Evolutionary conservation across 129 eudicot genomes (phyloP).

Genomic region (Flaveria sonorensis): DNA sequence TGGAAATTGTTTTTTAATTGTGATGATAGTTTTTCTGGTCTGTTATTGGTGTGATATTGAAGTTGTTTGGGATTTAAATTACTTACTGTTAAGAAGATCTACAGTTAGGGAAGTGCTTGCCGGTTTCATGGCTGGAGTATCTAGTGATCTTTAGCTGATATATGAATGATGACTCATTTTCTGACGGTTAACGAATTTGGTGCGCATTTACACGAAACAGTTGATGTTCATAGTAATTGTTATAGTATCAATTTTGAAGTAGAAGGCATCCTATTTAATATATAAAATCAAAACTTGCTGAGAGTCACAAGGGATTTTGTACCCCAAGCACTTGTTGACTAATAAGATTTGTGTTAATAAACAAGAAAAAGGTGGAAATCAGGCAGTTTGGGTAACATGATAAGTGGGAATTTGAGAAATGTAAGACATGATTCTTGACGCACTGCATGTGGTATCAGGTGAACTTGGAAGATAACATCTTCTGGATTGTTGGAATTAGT

Average conservation of each 20-base stretch:
- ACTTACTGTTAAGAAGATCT: background rate
- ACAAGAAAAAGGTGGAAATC: background rate
- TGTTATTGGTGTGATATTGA: background rate
- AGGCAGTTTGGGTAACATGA: constrained; percentile 1
- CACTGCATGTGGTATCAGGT: too few species aligned
- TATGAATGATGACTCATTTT: background rate
- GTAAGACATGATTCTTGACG: too few species aligned
- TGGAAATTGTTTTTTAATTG: background rate
- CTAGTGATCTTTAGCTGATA: background rate
- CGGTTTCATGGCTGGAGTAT: background rate
- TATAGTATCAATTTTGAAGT: background rate
- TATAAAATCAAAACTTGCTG: background rate
- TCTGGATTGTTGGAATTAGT: background rate
- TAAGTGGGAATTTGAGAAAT: background rate
- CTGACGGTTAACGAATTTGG: background rate
- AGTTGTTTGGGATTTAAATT: background rate
- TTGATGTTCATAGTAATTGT: background rate
- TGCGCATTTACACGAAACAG: background rate
- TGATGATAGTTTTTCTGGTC: background rate
- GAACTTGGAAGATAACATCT: background rate
- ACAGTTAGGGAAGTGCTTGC: background rate
- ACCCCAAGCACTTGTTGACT: background rate
- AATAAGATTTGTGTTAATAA: background rate
- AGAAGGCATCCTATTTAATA: background rate
- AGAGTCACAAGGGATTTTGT: background rate